Evolutionary conservation across 2,329 filamentous ascomycete genomes (phyloP).

Genomic region (Neofusicoccum umdonicola): DNA sequence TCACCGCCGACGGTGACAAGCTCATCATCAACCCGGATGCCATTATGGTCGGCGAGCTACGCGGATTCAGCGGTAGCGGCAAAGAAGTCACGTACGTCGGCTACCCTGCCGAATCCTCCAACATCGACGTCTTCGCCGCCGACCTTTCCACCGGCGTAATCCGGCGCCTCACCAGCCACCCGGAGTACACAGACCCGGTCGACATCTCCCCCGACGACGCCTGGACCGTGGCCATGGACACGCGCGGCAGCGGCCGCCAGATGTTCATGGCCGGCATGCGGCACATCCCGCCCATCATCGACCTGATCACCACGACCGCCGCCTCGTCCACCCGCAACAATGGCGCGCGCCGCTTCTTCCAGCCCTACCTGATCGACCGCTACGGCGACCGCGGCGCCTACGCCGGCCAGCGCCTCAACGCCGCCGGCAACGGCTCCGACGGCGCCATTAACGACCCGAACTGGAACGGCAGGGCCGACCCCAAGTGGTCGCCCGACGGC

Average conservation of each 20-base stretch:
- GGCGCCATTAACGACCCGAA: slow-evolving; percentile 46
- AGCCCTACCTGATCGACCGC: slow-evolving; percentile 44
- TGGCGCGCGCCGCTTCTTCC: slow-evolving; percentile 46
- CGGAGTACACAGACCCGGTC: slow-evolving; percentile 46
- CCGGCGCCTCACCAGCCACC: slow-evolving; percentile 44
- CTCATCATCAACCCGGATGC: slow-evolving; percentile 31
- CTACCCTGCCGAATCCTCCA: slow-evolving; percentile 41
- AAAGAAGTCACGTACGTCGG: slow-evolving; percentile 45
- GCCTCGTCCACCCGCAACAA: slow-evolving; percentile 47
- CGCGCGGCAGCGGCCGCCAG: slow-evolving; percentile 41
- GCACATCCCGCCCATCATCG: slow-evolving; percentile 43
- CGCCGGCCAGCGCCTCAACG: slow-evolving; percentile 46
- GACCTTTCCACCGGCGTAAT: slow-evolving; percentile 42
- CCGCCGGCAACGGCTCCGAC: slow-evolving; percentile 25
- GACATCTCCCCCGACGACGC: slow-evolving; percentile 43
- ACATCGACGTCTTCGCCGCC: slow-evolving; percentile 46
- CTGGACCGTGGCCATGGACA: slow-evolving; percentile 48
- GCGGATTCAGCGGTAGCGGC: slow-evolving; percentile 45
- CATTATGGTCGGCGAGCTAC: slow-evolving; percentile 44
- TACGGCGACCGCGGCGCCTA: slow-evolving; percentile 47
- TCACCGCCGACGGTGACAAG: slow-evolving; percentile 27
- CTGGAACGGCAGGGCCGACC: slow-evolving; percentile 51
- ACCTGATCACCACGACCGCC: slow-evolving; percentile 34
- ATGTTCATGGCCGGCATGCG: slow-evolving; percentile 46
- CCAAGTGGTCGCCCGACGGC: slow-evolving; percentile 41